Evolutionary conservation across 352 stramenopile species (phyloP).

Genomic region (Phytophthora quininea): DNA sequence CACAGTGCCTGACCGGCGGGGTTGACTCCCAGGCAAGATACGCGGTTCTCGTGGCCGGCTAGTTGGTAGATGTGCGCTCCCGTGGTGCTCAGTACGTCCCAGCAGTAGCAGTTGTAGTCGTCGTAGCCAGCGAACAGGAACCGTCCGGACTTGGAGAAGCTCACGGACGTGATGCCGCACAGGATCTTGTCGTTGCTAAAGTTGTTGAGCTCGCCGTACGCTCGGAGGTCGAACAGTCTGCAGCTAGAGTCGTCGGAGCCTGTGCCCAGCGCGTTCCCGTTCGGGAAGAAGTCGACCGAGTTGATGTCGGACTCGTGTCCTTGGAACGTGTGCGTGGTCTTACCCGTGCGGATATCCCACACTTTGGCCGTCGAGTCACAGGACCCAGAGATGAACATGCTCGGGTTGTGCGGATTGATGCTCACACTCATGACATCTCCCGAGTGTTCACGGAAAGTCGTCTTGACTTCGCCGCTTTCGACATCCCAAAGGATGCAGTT

Average conservation of each 20-base stretch:
- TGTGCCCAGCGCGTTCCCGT: slow-evolving; percentile 94
- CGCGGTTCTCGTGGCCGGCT: slow-evolving; percentile 95
- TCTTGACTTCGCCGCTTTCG: slow-evolving; percentile 92
- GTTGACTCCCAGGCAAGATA: slow-evolving; percentile 97
- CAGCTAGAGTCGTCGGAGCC: slow-evolving; percentile 98
- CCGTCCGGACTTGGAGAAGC: slow-evolving; percentile 95
- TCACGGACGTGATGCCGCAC: slow-evolving; percentile 97
- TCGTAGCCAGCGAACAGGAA: slow-evolving; percentile 99
- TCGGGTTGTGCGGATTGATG: slow-evolving; percentile 94
- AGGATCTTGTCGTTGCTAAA: slow-evolving; percentile 97
- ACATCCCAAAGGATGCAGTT: slow-evolving; percentile 99
- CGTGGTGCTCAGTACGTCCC: slow-evolving; percentile 94
- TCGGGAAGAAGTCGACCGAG: slow-evolving; percentile 97
- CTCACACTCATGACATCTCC: slow-evolving; percentile 98
- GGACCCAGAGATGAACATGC: slow-evolving; percentile 97
- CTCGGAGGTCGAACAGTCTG: slow-evolving; percentile 97
- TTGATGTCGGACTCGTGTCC: slow-evolving; percentile 99
- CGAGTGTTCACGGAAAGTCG: slow-evolving; percentile 97
- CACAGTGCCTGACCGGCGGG: slow-evolving; percentile 95
- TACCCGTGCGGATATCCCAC: slow-evolving; percentile 97
- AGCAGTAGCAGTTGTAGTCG: slow-evolving; percentile 98
- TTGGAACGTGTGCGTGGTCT: slow-evolving; percentile 96
- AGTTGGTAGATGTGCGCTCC: slow-evolving; percentile 92
- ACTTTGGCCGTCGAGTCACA: slow-evolving; percentile 98
- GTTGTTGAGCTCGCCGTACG: slow-evolving; percentile 96